A percentile compares a stretch with the other conserved stretches of the same genome.
phyloP scores from a whole-genome alignment of 2,329 filamentous ascomycete species.

The Exophiala sp. region DNA sequence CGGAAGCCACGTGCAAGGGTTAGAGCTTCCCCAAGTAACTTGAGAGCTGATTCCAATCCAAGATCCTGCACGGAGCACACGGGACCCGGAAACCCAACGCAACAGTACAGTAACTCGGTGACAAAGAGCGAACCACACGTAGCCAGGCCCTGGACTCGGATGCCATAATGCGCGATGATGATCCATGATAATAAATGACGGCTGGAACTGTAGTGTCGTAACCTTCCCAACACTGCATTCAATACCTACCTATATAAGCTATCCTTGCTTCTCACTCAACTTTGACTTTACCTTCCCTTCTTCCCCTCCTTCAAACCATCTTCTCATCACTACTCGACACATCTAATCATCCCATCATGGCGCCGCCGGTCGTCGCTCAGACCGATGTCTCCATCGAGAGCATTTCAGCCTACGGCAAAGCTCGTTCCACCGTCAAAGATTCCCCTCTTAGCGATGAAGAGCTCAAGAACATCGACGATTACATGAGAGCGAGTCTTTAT shows the following conservation, averaged over 20 bases:
- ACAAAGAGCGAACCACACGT: too few relatives aligned
- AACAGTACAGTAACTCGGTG: too few relatives aligned
- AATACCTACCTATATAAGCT: neutral
- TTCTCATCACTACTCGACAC: neutral
- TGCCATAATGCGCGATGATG: neutral
- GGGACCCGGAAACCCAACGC: too few relatives aligned
- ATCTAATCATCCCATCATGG: slow-evolving; percentile 10
- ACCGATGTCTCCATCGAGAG: slow-evolving; percentile 46
- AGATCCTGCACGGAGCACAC: too few relatives aligned
- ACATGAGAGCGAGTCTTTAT: slow-evolving; percentile 72
- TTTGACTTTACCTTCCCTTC: neutral
- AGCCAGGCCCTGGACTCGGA: neutral
- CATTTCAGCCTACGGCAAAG: slow-evolving; percentile 63
- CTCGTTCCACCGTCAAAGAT: slow-evolving; percentile 62
- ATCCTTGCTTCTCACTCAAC: slow-evolving; percentile 1
- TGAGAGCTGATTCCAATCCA: neutral
- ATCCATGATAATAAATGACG: neutral
- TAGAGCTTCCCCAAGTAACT: neutral
- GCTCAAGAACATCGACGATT: slow-evolving; percentile 65
- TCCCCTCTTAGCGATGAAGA: slow-evolving; percentile 64
- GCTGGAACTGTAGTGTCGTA: neutral
- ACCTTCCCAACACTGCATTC: too few relatives aligned
- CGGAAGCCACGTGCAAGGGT: slow-evolving; percentile 14
- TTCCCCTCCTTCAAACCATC: neutral
- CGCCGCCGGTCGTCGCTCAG: slow-evolving; percentile 11